phyloP scores from a whole-genome alignment of 805 yeast species.

The Hanseniaspora guilliermondii region DNA sequence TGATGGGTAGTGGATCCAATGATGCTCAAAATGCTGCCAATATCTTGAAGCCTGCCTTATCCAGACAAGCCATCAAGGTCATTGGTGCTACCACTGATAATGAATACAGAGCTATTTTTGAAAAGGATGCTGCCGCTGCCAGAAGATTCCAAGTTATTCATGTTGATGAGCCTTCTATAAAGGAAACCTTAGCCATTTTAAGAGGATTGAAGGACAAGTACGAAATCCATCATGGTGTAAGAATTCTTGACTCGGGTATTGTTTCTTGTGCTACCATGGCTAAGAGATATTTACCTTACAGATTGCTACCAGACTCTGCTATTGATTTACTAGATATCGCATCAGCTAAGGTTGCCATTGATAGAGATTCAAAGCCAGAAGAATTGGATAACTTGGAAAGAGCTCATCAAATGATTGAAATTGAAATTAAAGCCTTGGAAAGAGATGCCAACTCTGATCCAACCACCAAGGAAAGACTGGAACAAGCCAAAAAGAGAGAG shows the following conservation, averaged over 20 bases:
- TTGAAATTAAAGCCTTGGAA: slow-evolving; percentile 91
- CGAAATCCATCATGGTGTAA: slow-evolving; percentile 95
- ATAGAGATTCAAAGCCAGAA: slow-evolving; percentile 95
- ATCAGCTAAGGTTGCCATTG: slow-evolving; percentile 94
- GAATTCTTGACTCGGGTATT: slow-evolving; percentile 86
- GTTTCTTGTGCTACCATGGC: slow-evolving; percentile 93
- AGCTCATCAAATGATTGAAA: slow-evolving; percentile 79
- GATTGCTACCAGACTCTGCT: slow-evolving; percentile 94
- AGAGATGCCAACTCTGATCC: slow-evolving; percentile 81
- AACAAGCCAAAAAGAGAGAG: slow-evolving; percentile 61
- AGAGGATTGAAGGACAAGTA: slow-evolving; percentile 92
- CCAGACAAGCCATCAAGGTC: slow-evolving; percentile 91
- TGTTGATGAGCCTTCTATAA: slow-evolving; percentile 83
- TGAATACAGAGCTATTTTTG: slow-evolving; percentile 83
- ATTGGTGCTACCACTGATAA: slow-evolving; percentile 96
- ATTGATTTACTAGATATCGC: slow-evolving; percentile 92
- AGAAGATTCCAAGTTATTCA: slow-evolving; percentile 96
- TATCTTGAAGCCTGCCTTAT: slow-evolving; percentile 89
- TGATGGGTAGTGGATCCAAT: slow-evolving; percentile 97
- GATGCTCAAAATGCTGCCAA: slow-evolving; percentile 68
- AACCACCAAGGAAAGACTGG: slow-evolving; percentile 74
- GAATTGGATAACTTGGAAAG: slow-evolving; percentile 90
- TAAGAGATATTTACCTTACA: slow-evolving; percentile 82
- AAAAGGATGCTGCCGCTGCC: slow-evolving; percentile 97
- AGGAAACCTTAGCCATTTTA: slow-evolving; percentile 88